Evolutionary conservation across 192 early-diverging fungal genomes (phyloP).

Genomic region (Spizellomyces punctatus): DNA sequence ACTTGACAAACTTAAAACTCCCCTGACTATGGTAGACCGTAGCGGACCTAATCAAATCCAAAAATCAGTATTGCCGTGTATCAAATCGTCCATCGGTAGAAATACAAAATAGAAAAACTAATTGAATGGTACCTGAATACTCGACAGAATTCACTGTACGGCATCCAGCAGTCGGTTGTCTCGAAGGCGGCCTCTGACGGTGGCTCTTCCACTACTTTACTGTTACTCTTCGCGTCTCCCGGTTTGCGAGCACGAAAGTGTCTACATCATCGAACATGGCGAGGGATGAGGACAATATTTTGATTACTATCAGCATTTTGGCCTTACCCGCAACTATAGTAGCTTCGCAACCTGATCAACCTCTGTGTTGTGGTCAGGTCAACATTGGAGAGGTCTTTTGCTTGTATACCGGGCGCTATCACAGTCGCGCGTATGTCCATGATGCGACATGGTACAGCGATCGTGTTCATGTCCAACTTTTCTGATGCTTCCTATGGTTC

Average conservation of each 20-base stretch:
- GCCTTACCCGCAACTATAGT: constrained; percentile 37
- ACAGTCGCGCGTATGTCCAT: constrained; percentile 26
- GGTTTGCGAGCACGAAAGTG: constrained; percentile 14
- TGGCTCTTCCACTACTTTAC: constrained; percentile 30
- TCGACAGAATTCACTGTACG: constrained; percentile 40
- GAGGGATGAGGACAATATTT: too few species aligned
- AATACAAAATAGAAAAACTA: not conserved
- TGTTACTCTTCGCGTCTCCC: constrained; percentile 18
- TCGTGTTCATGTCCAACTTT: constrained; percentile 41
- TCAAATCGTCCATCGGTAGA: not conserved
- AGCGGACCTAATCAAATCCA: not conserved
- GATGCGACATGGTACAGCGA: constrained; percentile 39
- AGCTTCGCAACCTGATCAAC: constrained; percentile 32
- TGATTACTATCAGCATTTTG: too few species aligned
- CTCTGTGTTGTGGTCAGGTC: constrained; percentile 32
- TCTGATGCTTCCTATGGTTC: constrained; percentile 33
- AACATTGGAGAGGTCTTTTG: constrained; percentile 16
- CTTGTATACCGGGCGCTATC: not conserved
- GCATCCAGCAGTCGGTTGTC: constrained; percentile 36
- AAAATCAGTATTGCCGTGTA: not conserved
- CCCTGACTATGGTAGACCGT: constrained; percentile 49
- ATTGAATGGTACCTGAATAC: constrained; percentile 32
- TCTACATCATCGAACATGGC: not conserved
- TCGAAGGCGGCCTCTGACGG: constrained; percentile 31
- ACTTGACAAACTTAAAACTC: constrained; percentile 50